Evolutionary conservation across 2,329 filamentous ascomycete genomes (phyloP).

Genomic region (Biscogniauxia sp.): DNA sequence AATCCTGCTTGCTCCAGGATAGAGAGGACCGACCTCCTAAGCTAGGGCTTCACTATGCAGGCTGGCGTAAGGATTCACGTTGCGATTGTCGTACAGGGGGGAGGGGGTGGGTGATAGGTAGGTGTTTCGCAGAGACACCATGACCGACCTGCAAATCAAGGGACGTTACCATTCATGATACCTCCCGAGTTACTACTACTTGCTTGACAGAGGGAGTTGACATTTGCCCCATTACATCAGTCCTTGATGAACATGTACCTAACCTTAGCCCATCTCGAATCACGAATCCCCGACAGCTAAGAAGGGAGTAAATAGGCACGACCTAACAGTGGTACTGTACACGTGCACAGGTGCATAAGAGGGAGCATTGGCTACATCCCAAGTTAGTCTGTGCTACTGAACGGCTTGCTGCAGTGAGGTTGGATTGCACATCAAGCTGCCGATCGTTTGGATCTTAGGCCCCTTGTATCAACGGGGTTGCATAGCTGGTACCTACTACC

Average conservation of each 20-base stretch:
- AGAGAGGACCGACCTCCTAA: too few species aligned
- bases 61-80: background rate
- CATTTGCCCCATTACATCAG: background rate
- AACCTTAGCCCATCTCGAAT: background rate
- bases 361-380: background rate
- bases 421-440: background rate
- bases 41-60: background rate
- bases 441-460: background rate
- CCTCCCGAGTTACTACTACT: background rate
- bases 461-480: background rate
- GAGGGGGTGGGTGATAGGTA: too few species aligned
- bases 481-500: background rate
- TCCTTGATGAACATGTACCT: background rate
- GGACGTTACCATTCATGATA: background rate
- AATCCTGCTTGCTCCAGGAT: too few species aligned
- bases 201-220: background rate
- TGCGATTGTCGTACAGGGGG: background rate
- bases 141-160: background rate
- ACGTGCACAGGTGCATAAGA: background rate
- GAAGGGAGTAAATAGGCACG: background rate
- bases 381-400: background rate
- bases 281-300: background rate
- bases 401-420: background rate
- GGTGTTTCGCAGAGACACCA: background rate
- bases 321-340: background rate